Conservation (phyloP, 768 basidiomycete species). For the Termitomyces sp. region DNA sequence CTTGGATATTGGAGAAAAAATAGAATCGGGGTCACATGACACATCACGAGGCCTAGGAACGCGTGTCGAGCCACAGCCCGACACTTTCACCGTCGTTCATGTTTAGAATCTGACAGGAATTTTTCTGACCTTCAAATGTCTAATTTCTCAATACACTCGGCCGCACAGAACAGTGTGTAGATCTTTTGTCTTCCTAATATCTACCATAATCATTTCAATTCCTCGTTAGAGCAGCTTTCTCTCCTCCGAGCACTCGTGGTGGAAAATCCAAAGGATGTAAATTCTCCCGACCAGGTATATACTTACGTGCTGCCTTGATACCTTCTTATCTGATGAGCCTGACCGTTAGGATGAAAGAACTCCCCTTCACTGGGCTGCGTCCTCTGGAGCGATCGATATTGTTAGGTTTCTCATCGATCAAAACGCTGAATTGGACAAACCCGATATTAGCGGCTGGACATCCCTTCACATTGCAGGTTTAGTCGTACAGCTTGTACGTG, state of each 20-base stretch:
- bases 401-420: constrained; percentile 67
- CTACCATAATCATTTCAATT: not conserved
- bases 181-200: not conserved
- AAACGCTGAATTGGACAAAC: constrained; percentile 64
- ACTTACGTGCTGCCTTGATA: not conserved
- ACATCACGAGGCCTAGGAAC: constrained; percentile 6
- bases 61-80: not conserved
- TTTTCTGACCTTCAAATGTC: constrained; percentile 10
- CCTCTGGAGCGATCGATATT: constrained; percentile 69
- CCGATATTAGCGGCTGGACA: constrained; percentile 73
- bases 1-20: too few relatives aligned
- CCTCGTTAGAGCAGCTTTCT: constrained; percentile 59
- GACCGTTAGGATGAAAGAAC: constrained; percentile 68
- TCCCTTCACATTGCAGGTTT: constrained; percentile 77
- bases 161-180: constrained; percentile 64
- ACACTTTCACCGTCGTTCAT: too few relatives aligned
- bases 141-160: constrained; percentile 54
- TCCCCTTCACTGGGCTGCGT: constrained; percentile 84
- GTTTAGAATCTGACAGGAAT: not conserved
- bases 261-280: constrained; percentile 60
- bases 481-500: constrained; percentile 6
- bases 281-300: constrained; percentile 62
- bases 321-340: not conserved
- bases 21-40: constrained; percentile 7
- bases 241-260: constrained; percentile 64